phyloP scores from a whole-genome alignment of 129 eudicot genomes.

The Flaveria brownii region DNA sequence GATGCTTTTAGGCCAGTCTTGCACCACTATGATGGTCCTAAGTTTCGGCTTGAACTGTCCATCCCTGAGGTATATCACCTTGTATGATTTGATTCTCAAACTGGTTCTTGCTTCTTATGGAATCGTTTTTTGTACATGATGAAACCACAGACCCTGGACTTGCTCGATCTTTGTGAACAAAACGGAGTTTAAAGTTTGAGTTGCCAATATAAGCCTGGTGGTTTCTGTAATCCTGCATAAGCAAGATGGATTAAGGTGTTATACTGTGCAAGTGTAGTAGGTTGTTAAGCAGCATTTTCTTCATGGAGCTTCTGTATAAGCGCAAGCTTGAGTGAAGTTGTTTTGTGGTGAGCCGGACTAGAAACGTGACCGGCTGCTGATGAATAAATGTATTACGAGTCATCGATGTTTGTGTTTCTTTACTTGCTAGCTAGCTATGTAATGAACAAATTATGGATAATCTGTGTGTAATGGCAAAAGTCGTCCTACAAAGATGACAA shows the following conservation, averaged over 20 bases:
- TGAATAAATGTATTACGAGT: conserved; percentile 36
- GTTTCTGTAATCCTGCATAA: conserved; percentile 22
- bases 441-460: conserved; percentile 20
- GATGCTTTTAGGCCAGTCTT: conserved; percentile 98
- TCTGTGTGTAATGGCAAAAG: conserved; percentile 29
- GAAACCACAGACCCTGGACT: conserved; percentile 73
- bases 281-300: conserved; percentile 44
- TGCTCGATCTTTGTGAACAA: conserved; percentile 95
- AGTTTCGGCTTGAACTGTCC: conserved; percentile 95
- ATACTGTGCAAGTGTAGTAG: conserved; percentile 49
- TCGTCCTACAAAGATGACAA: conserved; percentile 13
- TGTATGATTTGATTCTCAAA: background rate
- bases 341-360: conserved; percentile 45
- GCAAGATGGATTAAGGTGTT: conserved; percentile 39
- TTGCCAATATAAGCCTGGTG: conserved; percentile 2
- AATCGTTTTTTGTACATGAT: background rate
- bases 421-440: conserved; percentile 25
- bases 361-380: conserved; percentile 37
- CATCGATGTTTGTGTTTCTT: conserved; percentile 25
- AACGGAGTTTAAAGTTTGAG: conserved; percentile 55
- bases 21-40: conserved; percentile 99
- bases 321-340: conserved; percentile 84
- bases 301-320: conserved; percentile 62
- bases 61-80: conserved; percentile 74
- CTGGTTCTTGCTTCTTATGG: too few relatives aligned